Evolutionary conservation across 495 filamentous ascomycete species (phyloP).

Genomic region (Penicillium angulare): DNA sequence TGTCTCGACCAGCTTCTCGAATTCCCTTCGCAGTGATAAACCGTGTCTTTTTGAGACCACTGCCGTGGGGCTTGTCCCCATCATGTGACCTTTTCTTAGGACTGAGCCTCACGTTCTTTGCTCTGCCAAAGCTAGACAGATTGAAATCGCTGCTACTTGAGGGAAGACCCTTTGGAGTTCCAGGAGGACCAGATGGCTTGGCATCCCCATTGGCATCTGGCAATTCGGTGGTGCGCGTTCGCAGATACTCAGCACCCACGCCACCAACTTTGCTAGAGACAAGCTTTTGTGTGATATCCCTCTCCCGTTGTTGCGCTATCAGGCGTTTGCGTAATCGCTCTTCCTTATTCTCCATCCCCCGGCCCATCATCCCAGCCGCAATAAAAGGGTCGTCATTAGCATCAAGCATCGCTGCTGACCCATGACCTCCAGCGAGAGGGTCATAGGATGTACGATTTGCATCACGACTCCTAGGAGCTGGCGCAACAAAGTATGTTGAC

Average conservation of each 20-base stretch:
- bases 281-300: constrained; percentile 73
- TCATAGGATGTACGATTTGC: constrained; percentile 21
- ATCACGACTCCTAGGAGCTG: constrained; percentile 31
- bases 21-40: constrained; percentile 78
- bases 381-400: constrained; percentile 58
- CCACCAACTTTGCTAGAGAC: constrained; percentile 57
- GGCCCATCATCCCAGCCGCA: constrained; percentile 45
- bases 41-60: constrained; percentile 69
- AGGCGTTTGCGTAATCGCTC: constrained; percentile 68
- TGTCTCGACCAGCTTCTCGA: constrained; percentile 72
- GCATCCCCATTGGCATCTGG: constrained; percentile 6
- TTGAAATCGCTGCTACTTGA: constrained; percentile 19
- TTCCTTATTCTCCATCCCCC: constrained; percentile 54
- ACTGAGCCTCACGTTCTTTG: constrained; percentile 59
- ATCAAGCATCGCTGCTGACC: constrained; percentile 66
- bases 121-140: constrained; percentile 32
- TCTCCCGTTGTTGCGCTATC: constrained; percentile 72
- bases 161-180: constrained; percentile 9
- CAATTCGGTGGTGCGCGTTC: constrained; percentile 33
- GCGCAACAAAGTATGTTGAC: constrained; percentile 58
- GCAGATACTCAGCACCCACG: constrained; percentile 76
- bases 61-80: constrained; percentile 34
- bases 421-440: constrained; percentile 32
- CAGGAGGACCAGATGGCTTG: constrained; percentile 2
- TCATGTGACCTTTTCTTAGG: constrained; percentile 60